Conservation (phyloP, 139 green algal species). For the Coelastrella sp. region DNA sequence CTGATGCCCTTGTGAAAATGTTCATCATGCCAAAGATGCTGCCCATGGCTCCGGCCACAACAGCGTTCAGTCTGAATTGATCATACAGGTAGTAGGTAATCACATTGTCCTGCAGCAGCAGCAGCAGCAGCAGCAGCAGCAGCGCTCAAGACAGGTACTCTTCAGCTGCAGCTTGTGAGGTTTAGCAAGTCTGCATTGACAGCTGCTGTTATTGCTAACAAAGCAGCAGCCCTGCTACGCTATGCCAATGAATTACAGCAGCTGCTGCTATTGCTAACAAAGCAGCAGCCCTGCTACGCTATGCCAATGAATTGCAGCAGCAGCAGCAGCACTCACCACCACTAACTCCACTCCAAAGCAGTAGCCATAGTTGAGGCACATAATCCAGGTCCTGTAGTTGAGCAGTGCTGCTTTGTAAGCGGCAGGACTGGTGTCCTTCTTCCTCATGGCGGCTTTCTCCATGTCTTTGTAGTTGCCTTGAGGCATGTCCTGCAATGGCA, state of each 20-base stretch:
- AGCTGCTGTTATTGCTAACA: not conserved
- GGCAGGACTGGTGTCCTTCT: slow-evolving; percentile 74
- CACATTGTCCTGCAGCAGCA: slow-evolving; percentile 80
- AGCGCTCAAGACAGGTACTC: slow-evolving; percentile 67
- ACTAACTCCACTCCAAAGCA: slow-evolving; percentile 92
- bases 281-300: not conserved
- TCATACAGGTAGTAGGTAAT: slow-evolving; percentile 79
- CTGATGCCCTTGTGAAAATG: slow-evolving; percentile 88
- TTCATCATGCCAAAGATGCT: slow-evolving; percentile 93
- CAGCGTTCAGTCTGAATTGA: slow-evolving; percentile 76
- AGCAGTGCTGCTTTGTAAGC: slow-evolving; percentile 72
- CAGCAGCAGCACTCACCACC: slow-evolving; percentile 77
- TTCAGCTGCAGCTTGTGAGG: not conserved
- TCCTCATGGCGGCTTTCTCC: slow-evolving; percentile 76
- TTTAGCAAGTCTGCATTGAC: slow-evolving; percentile 55
- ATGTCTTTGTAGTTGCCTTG: slow-evolving; percentile 87
- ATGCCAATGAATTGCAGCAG: slow-evolving; percentile 69
- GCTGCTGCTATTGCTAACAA: not conserved
- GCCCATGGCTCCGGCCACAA: slow-evolving; percentile 64
- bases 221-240: not conserved
- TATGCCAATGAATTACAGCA: slow-evolving; percentile 72
- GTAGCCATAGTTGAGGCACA: slow-evolving; percentile 83
- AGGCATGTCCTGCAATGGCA: slow-evolving; percentile 81
- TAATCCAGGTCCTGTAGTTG: slow-evolving; percentile 82
- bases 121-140: slow-evolving; percentile 61